Conservation (phyloP, 805 yeast genomes). For the Ogataea salicorniae region DNA sequence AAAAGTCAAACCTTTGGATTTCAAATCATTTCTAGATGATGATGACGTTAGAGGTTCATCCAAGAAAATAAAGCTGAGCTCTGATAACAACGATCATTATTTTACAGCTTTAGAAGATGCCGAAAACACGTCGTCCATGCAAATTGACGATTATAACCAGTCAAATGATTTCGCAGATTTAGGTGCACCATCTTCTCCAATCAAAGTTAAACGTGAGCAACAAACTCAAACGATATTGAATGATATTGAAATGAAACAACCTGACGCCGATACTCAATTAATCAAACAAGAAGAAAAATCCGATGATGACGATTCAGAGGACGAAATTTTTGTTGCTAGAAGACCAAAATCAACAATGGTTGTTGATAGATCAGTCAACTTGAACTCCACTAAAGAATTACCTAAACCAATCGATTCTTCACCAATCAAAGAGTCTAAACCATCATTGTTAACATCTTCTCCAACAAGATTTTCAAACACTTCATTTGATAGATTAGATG, state of each 20-base stretch:
- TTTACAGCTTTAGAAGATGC: slow-evolving; percentile 17
- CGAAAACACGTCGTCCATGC: neutral
- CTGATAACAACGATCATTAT: slow-evolving; percentile 17
- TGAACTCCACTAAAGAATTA: slow-evolving; percentile 29
- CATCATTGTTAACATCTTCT: slow-evolving; percentile 15
- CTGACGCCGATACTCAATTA: neutral
- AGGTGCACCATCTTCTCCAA: slow-evolving; percentile 31
- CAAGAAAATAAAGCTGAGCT: slow-evolving; percentile 21
- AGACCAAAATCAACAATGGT: slow-evolving; percentile 44
- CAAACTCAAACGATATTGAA: slow-evolving; percentile 3
- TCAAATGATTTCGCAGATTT: slow-evolving; percentile 4
- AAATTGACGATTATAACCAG: slow-evolving; percentile 9
- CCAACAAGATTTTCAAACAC: slow-evolving; percentile 21
- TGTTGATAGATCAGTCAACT: slow-evolving; percentile 37
- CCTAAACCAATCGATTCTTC: slow-evolving; percentile 20
- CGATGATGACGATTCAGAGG: slow-evolving; percentile 4
- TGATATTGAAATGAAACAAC: slow-evolving; percentile 1
- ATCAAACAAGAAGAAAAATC: neutral
- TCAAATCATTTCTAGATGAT: slow-evolving; percentile 17
- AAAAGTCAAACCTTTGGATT: slow-evolving; percentile 21
- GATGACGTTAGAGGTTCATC: slow-evolving; percentile 12
- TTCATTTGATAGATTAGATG: slow-evolving; percentile 29
- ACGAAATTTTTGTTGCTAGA: slow-evolving; percentile 50
- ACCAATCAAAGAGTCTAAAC: slow-evolving; percentile 12
- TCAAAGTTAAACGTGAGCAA: slow-evolving; percentile 6